Evolutionary conservation across 2,329 filamentous ascomycete species (phyloP).

Genomic region (Clonostachys chloroleuca): DNA sequence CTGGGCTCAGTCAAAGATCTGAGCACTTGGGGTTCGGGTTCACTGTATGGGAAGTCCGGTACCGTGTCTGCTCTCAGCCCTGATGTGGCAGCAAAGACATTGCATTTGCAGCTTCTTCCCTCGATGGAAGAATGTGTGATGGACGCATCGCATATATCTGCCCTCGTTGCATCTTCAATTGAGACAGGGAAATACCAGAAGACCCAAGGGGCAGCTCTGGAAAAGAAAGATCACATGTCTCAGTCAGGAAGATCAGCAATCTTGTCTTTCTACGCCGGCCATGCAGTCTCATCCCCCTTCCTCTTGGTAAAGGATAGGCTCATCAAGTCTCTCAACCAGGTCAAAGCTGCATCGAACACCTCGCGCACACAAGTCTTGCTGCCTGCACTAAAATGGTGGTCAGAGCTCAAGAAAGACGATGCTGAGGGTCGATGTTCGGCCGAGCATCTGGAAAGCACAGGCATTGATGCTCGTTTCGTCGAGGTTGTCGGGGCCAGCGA

Average conservation of each 20-base stretch:
- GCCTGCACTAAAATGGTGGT: constrained; percentile 70
- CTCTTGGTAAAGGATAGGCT: constrained; percentile 66
- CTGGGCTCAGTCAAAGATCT: constrained; percentile 29
- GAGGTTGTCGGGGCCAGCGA: constrained; percentile 52
- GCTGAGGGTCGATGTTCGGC: constrained; percentile 33
- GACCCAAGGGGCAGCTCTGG: constrained; percentile 17
- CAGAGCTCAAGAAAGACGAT: constrained; percentile 44
- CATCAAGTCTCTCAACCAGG: constrained; percentile 65
- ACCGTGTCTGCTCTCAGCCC: constrained; percentile 3
- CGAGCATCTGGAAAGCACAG: constrained; percentile 35
- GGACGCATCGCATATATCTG: constrained; percentile 66
- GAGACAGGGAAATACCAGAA: constrained; percentile 32
- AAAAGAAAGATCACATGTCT: constrained; percentile 47
- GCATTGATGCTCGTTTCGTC: constrained; percentile 38
- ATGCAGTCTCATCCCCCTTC: constrained; percentile 65
- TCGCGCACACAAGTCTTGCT: constrained; percentile 72
- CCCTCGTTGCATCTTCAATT: constrained; percentile 45
- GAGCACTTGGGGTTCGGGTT: constrained; percentile 53
- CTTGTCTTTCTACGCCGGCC: constrained; percentile 68
- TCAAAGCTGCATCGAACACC: constrained; percentile 66
- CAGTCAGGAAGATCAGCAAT: constrained; percentile 61
- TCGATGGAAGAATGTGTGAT: constrained; percentile 82
- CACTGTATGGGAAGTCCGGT: constrained; percentile 57
- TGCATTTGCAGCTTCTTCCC: constrained; percentile 63
- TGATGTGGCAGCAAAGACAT: constrained; percentile 26